phyloP scores from a whole-genome alignment of 768 basidiomycete genomes.

The Calocybe indica region DNA sequence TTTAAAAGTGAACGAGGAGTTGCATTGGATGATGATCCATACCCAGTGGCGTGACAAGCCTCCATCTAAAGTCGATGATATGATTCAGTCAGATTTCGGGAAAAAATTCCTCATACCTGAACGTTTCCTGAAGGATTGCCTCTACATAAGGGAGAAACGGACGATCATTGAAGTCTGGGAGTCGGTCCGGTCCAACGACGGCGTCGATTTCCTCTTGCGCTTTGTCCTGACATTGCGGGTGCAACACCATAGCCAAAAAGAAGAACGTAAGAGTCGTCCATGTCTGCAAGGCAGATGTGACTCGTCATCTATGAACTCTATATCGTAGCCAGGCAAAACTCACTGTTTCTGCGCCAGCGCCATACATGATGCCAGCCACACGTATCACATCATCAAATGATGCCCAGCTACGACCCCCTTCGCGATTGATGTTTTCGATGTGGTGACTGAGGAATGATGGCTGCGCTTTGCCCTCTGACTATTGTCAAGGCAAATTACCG shows the following conservation, averaged over 20 bases:
- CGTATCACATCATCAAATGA: slow-evolving; percentile 15
- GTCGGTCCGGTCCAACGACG: slow-evolving; percentile 19
- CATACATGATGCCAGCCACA: slow-evolving; percentile 23
- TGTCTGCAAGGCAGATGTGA: background rate
- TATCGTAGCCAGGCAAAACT: background rate
- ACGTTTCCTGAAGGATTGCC: background rate
- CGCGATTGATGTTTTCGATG: slow-evolving; percentile 4
- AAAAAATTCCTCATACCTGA: too few species aligned
- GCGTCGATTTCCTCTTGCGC: slow-evolving; percentile 24
- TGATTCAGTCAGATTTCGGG: too few species aligned
- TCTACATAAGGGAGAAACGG: slow-evolving; percentile 14
- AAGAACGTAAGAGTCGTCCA: slow-evolving; percentile 10
- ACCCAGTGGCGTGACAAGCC: background rate
- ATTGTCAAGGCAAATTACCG: background rate
- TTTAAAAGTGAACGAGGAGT: background rate
- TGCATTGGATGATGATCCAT: background rate
- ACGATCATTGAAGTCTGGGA: slow-evolving; percentile 19
- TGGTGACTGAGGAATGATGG: slow-evolving; percentile 10
- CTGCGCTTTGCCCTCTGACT: slow-evolving; percentile 10
- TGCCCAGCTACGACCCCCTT: slow-evolving; percentile 1
- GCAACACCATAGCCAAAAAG: slow-evolving; percentile 22
- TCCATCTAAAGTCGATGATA: background rate
- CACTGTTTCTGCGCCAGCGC: slow-evolving; percentile 33
- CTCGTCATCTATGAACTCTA: background rate
- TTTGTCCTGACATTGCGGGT: slow-evolving; percentile 23